These are phyloP conservation scores for Torrubiellomyces zombiae DNA, from an alignment of 2,329 filamentous ascomycete species.

Conservation along the genomic window DNA sequence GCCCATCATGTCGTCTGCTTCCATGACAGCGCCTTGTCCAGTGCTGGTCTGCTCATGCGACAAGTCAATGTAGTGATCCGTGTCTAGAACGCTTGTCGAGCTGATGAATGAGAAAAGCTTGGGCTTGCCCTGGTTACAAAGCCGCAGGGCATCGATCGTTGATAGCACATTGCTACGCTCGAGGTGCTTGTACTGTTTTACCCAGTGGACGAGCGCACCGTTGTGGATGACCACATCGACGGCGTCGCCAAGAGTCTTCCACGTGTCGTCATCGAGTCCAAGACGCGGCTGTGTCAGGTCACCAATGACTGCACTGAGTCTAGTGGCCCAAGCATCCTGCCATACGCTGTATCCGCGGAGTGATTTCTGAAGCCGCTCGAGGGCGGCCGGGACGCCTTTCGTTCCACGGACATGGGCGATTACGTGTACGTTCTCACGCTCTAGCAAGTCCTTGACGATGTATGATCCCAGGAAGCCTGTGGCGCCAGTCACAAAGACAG, in stretches of 20 bases:
- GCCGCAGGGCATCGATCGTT: conserved; percentile 57
- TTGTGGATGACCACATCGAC: conserved; percentile 71
- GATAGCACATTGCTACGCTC: conserved; percentile 62
- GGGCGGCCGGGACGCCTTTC: conserved; percentile 39
- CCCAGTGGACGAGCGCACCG: conserved; percentile 68
- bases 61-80: conserved; percentile 60
- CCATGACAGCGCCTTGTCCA: conserved; percentile 49
- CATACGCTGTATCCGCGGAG: conserved; percentile 68
- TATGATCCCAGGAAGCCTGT: conserved; percentile 68
- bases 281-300: conserved; percentile 58
- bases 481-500: conserved; percentile 71
- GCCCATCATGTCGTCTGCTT: conserved; percentile 63
- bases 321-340: conserved; percentile 47
- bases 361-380: conserved; percentile 49
- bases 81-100: conserved; percentile 61
- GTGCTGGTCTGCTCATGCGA: conserved; percentile 34
- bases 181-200: conserved; percentile 58
- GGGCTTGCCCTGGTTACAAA: conserved; percentile 61
- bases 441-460: conserved; percentile 58
- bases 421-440: conserved; percentile 29
- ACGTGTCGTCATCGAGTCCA: conserved; percentile 49
- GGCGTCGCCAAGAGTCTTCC: conserved; percentile 45
- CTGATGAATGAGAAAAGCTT: conserved; percentile 73
- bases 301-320: conserved; percentile 53
- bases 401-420: conserved; percentile 58